Evolutionary conservation across 768 basidiomycete species (phyloP).

Genomic region (Suillus sp.): DNA sequence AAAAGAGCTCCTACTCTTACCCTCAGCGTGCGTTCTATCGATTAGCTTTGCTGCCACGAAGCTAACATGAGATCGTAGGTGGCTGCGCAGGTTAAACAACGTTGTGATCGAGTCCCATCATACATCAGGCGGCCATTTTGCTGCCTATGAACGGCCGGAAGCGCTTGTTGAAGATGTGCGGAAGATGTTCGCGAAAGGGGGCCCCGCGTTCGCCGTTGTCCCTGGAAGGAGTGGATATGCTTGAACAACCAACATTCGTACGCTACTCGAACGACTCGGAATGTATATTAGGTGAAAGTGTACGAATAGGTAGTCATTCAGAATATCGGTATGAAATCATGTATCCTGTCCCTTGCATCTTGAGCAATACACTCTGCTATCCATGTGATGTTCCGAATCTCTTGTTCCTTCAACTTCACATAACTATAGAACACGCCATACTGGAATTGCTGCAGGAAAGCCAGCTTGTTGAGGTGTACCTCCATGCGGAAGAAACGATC

Average conservation of each 20-base stretch:
- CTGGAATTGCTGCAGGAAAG: slow-evolving; percentile 97
- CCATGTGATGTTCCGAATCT: slow-evolving; percentile 87
- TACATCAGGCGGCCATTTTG: slow-evolving; percentile 55
- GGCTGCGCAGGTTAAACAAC: slow-evolving; percentile 37
- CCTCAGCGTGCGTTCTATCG: slow-evolving; percentile 3
- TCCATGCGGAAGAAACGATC: slow-evolving; percentile 94
- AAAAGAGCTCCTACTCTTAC: slow-evolving; percentile 76
- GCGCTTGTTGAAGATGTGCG: slow-evolving; percentile 49
- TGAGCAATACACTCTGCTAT: slow-evolving; percentile 99
- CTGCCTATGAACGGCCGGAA: slow-evolving; percentile 51
- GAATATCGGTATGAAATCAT: slow-evolving; percentile 93
- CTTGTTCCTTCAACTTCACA: slow-evolving; percentile 90
- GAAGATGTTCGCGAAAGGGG: slow-evolving; percentile 55
- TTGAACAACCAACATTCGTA: slow-evolving; percentile 8
- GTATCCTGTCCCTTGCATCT: slow-evolving; percentile 92
- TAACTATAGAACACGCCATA: slow-evolving; percentile 92
- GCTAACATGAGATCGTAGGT: slow-evolving; percentile 32
- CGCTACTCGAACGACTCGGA: neutral
- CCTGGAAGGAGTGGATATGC: slow-evolving; percentile 45
- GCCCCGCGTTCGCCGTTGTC: slow-evolving; percentile 50
- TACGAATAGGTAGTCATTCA: slow-evolving; percentile 37
- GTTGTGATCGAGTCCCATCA: slow-evolving; percentile 51
- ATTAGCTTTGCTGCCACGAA: neutral
- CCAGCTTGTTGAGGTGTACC: slow-evolving; percentile 90
- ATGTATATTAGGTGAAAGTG: slow-evolving; percentile 2